Conservation (phyloP, 805 yeast species). For the Metschnikowia shivogae region DNA sequence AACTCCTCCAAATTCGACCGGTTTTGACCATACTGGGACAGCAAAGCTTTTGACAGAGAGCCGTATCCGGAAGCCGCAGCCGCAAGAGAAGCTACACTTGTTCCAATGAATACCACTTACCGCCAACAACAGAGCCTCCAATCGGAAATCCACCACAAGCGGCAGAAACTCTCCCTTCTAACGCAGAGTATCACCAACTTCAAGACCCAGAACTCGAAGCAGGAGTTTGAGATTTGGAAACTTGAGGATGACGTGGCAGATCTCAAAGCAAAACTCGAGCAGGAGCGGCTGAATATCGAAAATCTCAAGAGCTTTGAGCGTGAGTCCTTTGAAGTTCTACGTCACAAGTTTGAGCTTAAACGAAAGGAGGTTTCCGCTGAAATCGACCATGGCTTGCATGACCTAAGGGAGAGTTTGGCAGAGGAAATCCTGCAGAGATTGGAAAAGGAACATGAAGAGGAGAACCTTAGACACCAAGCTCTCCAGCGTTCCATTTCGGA, state of each 20-base stretch:
- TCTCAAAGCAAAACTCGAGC: conserved; percentile 34
- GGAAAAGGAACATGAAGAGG: conserved; percentile 7
- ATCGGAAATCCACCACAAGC: conserved; percentile 8
- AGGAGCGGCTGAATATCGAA: conserved; percentile 31
- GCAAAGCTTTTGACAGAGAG: no score
- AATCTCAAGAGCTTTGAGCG: conserved; percentile 24
- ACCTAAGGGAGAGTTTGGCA: conserved; percentile 26
- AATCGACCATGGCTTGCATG: conserved; percentile 20
- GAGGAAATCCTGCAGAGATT: conserved; percentile 30
- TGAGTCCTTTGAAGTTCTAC: conserved; percentile 18
- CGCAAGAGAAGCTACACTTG: background rate
- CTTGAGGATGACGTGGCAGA: conserved; percentile 33
- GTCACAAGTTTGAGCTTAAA: conserved; percentile 17
- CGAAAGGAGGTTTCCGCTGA: conserved; percentile 20
- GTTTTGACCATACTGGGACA: no score
- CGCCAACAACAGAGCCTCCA: conserved; percentile 9
- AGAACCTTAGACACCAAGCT: background rate
- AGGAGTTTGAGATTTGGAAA: conserved; percentile 34
- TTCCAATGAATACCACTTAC: background rate
- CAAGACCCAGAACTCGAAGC: conserved; percentile 35
- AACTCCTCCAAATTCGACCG: no score
- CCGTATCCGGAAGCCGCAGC: background rate
- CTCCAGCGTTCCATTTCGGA: conserved; percentile 8
- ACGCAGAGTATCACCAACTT: conserved; percentile 21
- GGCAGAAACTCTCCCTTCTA: conserved; percentile 8